phyloP scores from a whole-genome alignment of 2,329 filamentous ascomycete species.

The Orbilia ellipsospora region DNA sequence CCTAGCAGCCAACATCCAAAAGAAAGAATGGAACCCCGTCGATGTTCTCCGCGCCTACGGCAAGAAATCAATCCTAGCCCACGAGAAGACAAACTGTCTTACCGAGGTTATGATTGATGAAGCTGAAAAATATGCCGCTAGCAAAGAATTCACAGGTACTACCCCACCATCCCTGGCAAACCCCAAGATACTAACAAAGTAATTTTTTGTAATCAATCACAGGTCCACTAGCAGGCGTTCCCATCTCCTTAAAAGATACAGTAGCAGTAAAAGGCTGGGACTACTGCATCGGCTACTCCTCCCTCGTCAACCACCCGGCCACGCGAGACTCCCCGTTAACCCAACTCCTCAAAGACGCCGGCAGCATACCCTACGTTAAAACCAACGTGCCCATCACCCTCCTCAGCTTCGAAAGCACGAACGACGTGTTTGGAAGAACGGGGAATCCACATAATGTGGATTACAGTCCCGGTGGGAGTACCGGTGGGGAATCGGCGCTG shows the following conservation, averaged over 20 bases:
- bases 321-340: constrained; percentile 77
- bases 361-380: constrained; percentile 91
- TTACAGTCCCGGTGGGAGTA: constrained; percentile 89
- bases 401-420: constrained; percentile 83
- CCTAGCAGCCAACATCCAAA: constrained; percentile 81
- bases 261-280: constrained; percentile 86
- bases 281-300: constrained; percentile 81
- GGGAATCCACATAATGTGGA: constrained; percentile 84
- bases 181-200: too few relatives aligned
- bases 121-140: constrained; percentile 76
- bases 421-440: constrained; percentile 82
- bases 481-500: constrained; percentile 84
- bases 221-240: constrained; percentile 86
- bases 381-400: constrained; percentile 89
- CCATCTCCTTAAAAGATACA: constrained; percentile 83
- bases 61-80: constrained; percentile 84
- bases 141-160: constrained; percentile 59
- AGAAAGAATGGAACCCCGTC: constrained; percentile 72
- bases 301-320: constrained; percentile 73
- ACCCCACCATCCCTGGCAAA: constrained; percentile 45
- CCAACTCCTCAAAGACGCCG: constrained; percentile 82
- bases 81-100: constrained; percentile 86
- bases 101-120: constrained; percentile 85
- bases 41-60: constrained; percentile 86
- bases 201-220: constrained; percentile 59